Conservation (phyloP, 1,284 basidiomycete species). For the Thelephora terrestris region DNA sequence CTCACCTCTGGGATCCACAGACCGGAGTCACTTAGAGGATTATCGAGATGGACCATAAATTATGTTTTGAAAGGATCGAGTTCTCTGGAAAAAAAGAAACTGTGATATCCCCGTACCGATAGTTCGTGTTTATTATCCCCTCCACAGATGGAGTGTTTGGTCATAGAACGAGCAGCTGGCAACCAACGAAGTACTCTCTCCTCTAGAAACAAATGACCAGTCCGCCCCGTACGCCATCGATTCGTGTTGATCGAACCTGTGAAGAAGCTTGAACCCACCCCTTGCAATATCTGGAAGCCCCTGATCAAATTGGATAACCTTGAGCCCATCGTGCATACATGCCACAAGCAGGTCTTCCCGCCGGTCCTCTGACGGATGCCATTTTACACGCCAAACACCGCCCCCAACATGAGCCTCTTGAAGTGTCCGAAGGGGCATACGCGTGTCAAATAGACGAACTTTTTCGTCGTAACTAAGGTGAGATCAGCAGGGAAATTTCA, state of each 20-base stretch:
- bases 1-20: constrained; percentile 52
- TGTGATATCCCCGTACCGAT: constrained; percentile 8
- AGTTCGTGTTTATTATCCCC: constrained; percentile 29
- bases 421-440: constrained; percentile 57
- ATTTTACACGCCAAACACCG: constrained; percentile 93
- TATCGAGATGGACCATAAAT: constrained; percentile 58
- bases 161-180: constrained; percentile 98
- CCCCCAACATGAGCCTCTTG: constrained; percentile 68
- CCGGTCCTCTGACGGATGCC: constrained; percentile 68
- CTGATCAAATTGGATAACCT: constrained; percentile 50
- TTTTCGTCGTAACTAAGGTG: constrained; percentile 64
- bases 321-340: constrained; percentile 97
- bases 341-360: constrained; percentile 75
- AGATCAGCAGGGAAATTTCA: not conserved
- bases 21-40: constrained; percentile 53
- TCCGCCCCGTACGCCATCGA: constrained; percentile 93
- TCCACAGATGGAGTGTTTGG: constrained; percentile 78
- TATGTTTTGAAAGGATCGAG: constrained; percentile 55
- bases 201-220: constrained; percentile 57
- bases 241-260: constrained; percentile 66
- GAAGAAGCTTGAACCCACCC: constrained; percentile 29
- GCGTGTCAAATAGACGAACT: constrained; percentile 78
- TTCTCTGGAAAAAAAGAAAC: constrained; percentile 19
- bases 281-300: constrained; percentile 14
- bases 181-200: constrained; percentile 39